Conservation (phyloP, 495 filamentous ascomycete genomes). For the Penicillium chermesinum region DNA sequence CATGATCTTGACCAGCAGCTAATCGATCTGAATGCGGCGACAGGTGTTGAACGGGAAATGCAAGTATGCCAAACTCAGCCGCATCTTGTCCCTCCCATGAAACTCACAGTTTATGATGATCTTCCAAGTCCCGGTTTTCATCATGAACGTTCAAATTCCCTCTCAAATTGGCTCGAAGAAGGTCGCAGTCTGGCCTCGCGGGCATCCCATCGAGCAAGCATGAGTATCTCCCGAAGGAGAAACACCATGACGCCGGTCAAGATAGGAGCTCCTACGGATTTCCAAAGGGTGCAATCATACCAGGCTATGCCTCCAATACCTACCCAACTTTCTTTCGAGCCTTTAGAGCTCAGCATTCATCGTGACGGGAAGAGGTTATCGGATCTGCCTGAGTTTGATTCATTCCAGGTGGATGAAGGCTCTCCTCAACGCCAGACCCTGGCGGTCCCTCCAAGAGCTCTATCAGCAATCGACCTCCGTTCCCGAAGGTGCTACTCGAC, state of each 20-base stretch:
- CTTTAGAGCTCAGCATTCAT: constrained; percentile 62
- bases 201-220: constrained; percentile 48
- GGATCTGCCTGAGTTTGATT: constrained; percentile 43
- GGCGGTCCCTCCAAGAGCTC: constrained; percentile 25
- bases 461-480: constrained; percentile 20
- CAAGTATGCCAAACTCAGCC: constrained; percentile 48
- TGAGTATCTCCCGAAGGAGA: constrained; percentile 49
- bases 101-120: constrained; percentile 36
- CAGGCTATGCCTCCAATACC: not conserved
- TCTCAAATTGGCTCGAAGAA: constrained; percentile 39
- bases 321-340: not conserved
- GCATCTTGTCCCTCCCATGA: constrained; percentile 45
- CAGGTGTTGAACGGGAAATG: constrained; percentile 42
- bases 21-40: not conserved
- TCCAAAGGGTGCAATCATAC: constrained; percentile 41
- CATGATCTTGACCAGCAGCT: not conserved
- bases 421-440: constrained; percentile 11
- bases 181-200: constrained; percentile 40
- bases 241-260: constrained; percentile 34
- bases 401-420: constrained; percentile 24
- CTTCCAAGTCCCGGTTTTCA: constrained; percentile 29
- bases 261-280: constrained; percentile 52
- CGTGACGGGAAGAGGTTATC: constrained; percentile 61
- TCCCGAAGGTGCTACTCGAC: constrained; percentile 24
- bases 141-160: constrained; percentile 22